These are phyloP conservation scores for Naganishia randhawae DNA, from an alignment of 768 basidiomycete genomes.

Conservation along the genomic window DNA sequence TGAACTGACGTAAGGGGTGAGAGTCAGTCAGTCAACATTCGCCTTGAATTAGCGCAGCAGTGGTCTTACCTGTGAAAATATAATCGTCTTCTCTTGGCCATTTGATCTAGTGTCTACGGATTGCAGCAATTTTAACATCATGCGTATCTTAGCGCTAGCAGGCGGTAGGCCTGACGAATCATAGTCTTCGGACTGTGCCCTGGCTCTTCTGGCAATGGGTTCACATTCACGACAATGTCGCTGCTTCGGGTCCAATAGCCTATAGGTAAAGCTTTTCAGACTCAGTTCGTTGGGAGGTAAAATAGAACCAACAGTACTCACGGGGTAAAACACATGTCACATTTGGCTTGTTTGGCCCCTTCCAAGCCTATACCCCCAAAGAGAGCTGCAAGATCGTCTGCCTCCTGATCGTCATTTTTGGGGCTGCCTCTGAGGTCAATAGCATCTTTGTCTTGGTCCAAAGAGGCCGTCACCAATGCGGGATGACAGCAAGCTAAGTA, in stretches of 20 bases:
- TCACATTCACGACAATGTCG: constrained; percentile 64
- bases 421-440: constrained; percentile 61
- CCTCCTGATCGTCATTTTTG: constrained; percentile 55
- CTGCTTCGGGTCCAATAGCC: constrained; percentile 43
- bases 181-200: constrained; percentile 51
- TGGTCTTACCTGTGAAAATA: constrained; percentile 69
- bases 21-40: background rate
- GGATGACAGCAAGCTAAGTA: constrained; percentile 83
- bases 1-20: constrained; percentile 51
- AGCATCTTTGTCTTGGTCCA: constrained; percentile 64
- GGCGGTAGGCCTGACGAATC: constrained; percentile 56
- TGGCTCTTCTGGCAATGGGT: constrained; percentile 55
- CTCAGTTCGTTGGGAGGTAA: background rate
- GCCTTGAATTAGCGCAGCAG: constrained; percentile 50
- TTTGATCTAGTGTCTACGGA: constrained; percentile 61
- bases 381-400: constrained; percentile 70
- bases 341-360: constrained; percentile 58
- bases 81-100: constrained; percentile 80
- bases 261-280: constrained; percentile 8
- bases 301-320: constrained; percentile 51
- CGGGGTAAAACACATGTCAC: constrained; percentile 72
- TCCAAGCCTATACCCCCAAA: constrained; percentile 67
- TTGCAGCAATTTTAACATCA: constrained; percentile 68
- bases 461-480: constrained; percentile 67
- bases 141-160: constrained; percentile 79